A percentile compares a stretch with the other conserved stretches of the same genome.
phyloP scores from a whole-genome alignment of 106 monocot species.

The Ottelia alismoides region DNA sequence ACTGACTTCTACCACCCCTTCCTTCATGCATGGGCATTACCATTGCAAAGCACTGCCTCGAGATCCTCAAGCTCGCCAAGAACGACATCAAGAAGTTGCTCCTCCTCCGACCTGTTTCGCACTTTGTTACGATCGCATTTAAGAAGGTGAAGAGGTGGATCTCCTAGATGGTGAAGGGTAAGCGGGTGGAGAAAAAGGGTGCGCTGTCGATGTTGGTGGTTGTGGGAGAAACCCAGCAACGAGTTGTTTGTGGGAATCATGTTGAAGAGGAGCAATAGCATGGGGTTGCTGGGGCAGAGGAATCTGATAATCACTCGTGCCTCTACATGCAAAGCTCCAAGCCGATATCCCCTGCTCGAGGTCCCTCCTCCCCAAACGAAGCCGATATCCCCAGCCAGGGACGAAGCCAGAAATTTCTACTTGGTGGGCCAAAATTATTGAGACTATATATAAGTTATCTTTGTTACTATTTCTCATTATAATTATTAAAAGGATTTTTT shows the following conservation, averaged over 20 bases:
- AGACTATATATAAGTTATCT: no score
- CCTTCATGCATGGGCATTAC: conserved; percentile 86
- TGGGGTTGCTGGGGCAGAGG: not conserved
- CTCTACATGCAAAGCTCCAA: no score
- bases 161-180: not conserved
- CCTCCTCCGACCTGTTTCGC: not conserved
- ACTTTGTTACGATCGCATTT: conserved; percentile 11
- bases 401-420: no score
- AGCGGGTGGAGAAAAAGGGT: conserved; percentile 1
- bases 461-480: no score
- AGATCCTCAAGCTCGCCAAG: conserved; percentile 46
- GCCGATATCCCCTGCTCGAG: no score
- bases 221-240: no score
- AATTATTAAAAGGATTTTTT: no score
- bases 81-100: not conserved
- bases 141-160: conserved; percentile 16
- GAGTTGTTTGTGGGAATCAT: not conserved
- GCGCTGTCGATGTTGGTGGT: conserved; percentile 2
- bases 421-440: no score
- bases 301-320: conserved; percentile 20
- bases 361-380: no score
- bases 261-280: conserved; percentile 12
- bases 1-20: conserved; percentile 54
- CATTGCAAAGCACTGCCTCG: conserved; percentile 47
- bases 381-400: no score